phyloP scores from a whole-genome alignment of 306 rosid genomes.

The Cicer judaicum region DNA sequence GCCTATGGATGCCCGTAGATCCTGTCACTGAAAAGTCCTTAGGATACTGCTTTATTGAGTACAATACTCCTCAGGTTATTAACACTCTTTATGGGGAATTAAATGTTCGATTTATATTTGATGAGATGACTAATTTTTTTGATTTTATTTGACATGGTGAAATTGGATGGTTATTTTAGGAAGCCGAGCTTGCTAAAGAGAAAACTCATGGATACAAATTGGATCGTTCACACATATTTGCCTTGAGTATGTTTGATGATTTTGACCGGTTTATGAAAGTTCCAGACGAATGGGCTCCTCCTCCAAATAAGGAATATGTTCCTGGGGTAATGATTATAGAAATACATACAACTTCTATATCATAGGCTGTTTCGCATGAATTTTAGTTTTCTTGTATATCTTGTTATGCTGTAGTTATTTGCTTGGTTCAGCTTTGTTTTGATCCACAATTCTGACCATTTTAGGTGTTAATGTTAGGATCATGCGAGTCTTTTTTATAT shows the following conservation, averaged over 20 bases:
- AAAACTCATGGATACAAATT: constrained; percentile 86
- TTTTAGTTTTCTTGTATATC: background rate
- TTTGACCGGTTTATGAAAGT: constrained; percentile 79
- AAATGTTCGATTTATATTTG: background rate
- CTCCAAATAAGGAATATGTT: constrained; percentile 64
- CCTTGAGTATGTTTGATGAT: constrained; percentile 83
- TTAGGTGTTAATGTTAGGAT: background rate
- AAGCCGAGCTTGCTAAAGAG: constrained; percentile 93
- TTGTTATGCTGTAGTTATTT: background rate
- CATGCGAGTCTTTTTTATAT: background rate
- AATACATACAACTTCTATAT: background rate
- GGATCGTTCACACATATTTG: constrained; percentile 79
- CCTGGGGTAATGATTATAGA: constrained; percentile 65
- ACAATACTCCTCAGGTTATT: constrained; percentile 73
- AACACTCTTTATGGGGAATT: background rate
- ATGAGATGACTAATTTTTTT: background rate
- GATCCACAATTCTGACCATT: background rate
- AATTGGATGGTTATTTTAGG: constrained; percentile 52
- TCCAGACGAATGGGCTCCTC: constrained; percentile 91
- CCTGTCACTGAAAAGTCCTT: constrained; percentile 57
- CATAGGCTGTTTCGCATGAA: background rate
- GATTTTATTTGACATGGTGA: background rate
- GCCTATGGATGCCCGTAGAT: constrained; percentile 85
- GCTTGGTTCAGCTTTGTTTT: background rate
- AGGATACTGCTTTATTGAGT: constrained; percentile 85